These are phyloP conservation scores for Monosporascus sp. DNA, from an alignment of 2,329 filamentous ascomycete genomes.

Conservation along the genomic window DNA sequence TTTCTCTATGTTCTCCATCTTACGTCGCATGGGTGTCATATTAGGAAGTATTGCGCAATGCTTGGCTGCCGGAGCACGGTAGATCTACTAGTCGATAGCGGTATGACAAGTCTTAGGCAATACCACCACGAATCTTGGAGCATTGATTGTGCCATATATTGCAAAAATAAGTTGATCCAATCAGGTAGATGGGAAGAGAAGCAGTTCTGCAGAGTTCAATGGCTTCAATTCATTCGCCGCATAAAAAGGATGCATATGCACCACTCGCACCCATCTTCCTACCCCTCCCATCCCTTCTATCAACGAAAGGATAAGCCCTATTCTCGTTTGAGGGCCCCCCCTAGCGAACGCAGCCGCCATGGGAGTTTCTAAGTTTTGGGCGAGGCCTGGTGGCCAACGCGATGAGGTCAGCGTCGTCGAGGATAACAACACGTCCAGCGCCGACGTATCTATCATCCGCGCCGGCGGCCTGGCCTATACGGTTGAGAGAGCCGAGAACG, in stretches of 20 bases:
- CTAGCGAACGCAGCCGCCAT: constrained; percentile 3
- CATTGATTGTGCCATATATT: neutral
- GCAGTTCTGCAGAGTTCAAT: no score
- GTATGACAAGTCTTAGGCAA: neutral
- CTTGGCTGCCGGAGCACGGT: constrained; percentile 4
- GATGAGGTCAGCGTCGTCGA: constrained; percentile 6
- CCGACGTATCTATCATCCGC: constrained; percentile 19
- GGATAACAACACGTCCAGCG: constrained; percentile 6
- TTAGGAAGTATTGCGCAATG: constrained; percentile 14
- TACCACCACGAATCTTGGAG: neutral
- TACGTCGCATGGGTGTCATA: constrained; percentile 11
- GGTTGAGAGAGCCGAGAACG: constrained; percentile 32
- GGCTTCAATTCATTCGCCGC: neutral
- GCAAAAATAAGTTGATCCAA: neutral
- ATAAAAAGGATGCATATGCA: no score
- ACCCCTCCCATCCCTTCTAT: no score
- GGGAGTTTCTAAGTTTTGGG: constrained; percentile 17
- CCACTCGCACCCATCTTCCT: no score
- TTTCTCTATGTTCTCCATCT: no score
- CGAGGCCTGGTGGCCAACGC: constrained; percentile 1
- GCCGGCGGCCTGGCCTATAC: constrained; percentile 23
- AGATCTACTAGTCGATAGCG: neutral
- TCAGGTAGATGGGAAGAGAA: neutral
- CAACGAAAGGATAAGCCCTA: no score
- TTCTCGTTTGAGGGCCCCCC: no score